Evolutionary conservation across 2,329 filamentous ascomycete genomes (phyloP).

Genomic region (Exophiala phaeomuriformis): DNA sequence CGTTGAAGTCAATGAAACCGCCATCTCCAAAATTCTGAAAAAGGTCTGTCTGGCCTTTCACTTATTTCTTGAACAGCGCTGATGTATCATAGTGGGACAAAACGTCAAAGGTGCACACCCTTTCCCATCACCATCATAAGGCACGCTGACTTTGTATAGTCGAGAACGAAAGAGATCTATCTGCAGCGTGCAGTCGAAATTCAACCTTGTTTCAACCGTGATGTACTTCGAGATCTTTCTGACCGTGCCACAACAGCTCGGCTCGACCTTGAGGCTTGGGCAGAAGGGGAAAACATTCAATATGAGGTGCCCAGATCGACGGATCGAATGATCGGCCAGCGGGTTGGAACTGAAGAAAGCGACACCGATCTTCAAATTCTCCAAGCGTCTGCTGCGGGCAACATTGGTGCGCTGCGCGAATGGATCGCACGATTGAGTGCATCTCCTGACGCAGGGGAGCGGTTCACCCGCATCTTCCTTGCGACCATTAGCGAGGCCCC

Average conservation of each 20-base stretch:
- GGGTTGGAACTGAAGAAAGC: slow-evolving; percentile 67
- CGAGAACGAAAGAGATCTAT: slow-evolving; percentile 95
- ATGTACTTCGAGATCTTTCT: slow-evolving; percentile 91
- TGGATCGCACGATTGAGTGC: slow-evolving; percentile 65
- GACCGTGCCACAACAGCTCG: slow-evolving; percentile 95
- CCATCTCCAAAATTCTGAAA: slow-evolving; percentile 97
- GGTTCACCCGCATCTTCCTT: slow-evolving; percentile 82
- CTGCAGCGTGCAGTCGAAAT: slow-evolving; percentile 93
- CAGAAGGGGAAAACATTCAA: slow-evolving; percentile 87
- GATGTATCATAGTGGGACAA: slow-evolving; percentile 73
- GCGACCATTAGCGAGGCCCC: slow-evolving; percentile 82
- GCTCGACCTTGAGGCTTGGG: slow-evolving; percentile 92
- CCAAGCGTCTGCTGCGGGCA: slow-evolving; percentile 77
- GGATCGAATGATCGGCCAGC: slow-evolving; percentile 36
- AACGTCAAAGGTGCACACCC: slow-evolving; percentile 68
- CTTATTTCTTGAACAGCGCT: slow-evolving; percentile 18
- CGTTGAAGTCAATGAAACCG: slow-evolving; percentile 94
- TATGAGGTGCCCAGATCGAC: slow-evolving; percentile 53
- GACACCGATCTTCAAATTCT: slow-evolving; percentile 84
- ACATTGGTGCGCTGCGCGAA: slow-evolving; percentile 68
- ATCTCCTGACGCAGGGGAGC: slow-evolving; percentile 59
- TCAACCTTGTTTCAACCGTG: slow-evolving; percentile 95
- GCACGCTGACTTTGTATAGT: slow-evolving; percentile 45
- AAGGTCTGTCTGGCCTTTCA: slow-evolving; percentile 51
- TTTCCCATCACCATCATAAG: slow-evolving; percentile 9